Percentiles rank a stretch among this genome's conserved stretches.
Evolutionary conservation across 305 asterid species (phyloP).

Genomic region (Fraxinus paxiana): DNA sequence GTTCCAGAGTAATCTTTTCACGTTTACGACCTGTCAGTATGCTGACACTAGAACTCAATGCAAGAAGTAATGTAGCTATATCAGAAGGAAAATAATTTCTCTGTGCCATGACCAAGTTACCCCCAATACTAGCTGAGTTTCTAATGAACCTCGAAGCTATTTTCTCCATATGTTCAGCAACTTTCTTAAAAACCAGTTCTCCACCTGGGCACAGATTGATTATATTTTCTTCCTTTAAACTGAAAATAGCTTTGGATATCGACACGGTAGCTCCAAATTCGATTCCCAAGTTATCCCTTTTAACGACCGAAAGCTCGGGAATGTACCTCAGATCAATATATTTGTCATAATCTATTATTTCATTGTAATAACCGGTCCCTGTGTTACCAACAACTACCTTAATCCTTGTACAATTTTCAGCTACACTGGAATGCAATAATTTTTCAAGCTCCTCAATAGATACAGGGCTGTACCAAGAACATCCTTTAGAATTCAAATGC

Average conservation of each 20-base stretch:
- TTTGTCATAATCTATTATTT: conserved; percentile 31
- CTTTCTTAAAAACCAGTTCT: conserved; percentile 34
- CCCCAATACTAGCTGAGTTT: conserved; percentile 85
- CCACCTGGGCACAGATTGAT: conserved; percentile 25
- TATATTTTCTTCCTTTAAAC: conserved; percentile 36
- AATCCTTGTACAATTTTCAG: conserved; percentile 22
- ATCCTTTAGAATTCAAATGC: conserved; percentile 36
- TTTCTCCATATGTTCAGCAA: conserved; percentile 66
- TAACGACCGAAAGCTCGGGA: conserved; percentile 54
- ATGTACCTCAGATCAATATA: conserved; percentile 62
- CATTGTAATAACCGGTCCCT: conserved; percentile 61
- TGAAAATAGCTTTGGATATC: conserved; percentile 45
- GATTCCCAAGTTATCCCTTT: conserved; percentile 35
- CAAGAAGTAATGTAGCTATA: conserved; percentile 72
- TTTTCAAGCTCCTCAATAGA: conserved; percentile 47
- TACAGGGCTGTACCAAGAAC: conserved; percentile 57
- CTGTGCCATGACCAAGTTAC: conserved; percentile 86
- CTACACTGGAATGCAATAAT: conserved; percentile 34
- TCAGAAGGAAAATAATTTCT: conserved; percentile 79
- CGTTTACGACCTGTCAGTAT: conserved; percentile 35
- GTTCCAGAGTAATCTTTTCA: conserved; percentile 52
- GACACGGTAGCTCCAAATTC: conserved; percentile 69
- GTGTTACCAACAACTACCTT: conserved; percentile 74
- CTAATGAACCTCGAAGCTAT: conserved; percentile 67
- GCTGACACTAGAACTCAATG: conserved; percentile 53